Percentiles rank a stretch among this genome's conserved stretches.
phyloP scores from a whole-genome alignment of 805 yeast species.

The Lachancea quebecensis region DNA sequence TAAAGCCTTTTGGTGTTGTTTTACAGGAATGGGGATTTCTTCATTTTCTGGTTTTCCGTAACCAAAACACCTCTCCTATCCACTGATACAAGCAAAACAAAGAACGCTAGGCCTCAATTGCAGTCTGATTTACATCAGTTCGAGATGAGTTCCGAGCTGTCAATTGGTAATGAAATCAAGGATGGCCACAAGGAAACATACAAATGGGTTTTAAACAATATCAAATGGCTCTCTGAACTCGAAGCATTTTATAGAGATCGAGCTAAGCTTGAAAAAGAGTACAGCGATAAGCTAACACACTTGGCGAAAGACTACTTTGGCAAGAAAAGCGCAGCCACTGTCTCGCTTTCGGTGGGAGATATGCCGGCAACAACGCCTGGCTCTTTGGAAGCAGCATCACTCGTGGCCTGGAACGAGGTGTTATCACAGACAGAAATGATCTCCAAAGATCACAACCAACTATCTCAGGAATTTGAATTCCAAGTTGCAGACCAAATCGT shows the following conservation, averaged over 20 bases:
- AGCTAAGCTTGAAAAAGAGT: conserved; percentile 75
- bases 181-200: conserved; percentile 74
- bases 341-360: conserved; percentile 80
- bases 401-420: conserved; percentile 87
- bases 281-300: conserved; percentile 57
- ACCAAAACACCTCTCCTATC: neutral
- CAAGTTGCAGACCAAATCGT: conserved; percentile 57
- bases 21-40: neutral
- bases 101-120: too few relatives aligned
- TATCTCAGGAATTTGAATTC: conserved; percentile 52
- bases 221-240: conserved; percentile 69
- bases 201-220: conserved; percentile 71
- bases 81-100: neutral
- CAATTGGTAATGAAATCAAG: conserved; percentile 65
- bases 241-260: conserved; percentile 81
- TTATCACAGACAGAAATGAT: conserved; percentile 75
- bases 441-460: conserved; percentile 55
- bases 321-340: conserved; percentile 63
- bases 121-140: too few relatives aligned
- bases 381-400: conserved; percentile 77
- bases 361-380: conserved; percentile 91
- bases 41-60: neutral
- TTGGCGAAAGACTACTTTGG: conserved; percentile 65
- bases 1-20: neutral
- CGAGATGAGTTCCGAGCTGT: conserved; percentile 22